Conservation (phyloP, 2,329 filamentous ascomycete species). For the Hymenoscyphus linearis region DNA sequence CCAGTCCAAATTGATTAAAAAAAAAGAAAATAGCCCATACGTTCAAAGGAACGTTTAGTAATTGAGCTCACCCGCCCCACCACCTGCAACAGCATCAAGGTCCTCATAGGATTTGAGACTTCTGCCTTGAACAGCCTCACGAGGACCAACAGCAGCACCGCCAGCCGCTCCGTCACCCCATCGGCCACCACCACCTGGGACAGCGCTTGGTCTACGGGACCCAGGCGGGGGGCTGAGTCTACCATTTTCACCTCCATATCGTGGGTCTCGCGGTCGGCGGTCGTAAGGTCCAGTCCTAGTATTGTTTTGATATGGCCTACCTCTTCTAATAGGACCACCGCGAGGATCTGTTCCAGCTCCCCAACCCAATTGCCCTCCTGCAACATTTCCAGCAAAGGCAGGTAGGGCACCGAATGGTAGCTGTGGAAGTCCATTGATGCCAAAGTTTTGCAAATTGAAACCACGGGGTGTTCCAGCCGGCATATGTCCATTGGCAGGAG, state of each 20-base stretch:
- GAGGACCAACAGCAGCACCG: slow-evolving; percentile 72
- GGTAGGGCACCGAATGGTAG: slow-evolving; percentile 55
- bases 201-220: slow-evolving; percentile 44
- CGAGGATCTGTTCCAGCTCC: slow-evolving; percentile 46
- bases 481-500: slow-evolving; percentile 68
- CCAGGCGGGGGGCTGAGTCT: slow-evolving; percentile 44
- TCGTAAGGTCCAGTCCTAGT: slow-evolving; percentile 67
- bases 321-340: slow-evolving; percentile 64
- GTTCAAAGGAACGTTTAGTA: slow-evolving; percentile 50
- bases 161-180: slow-evolving; percentile 72
- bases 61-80: slow-evolving; percentile 79
- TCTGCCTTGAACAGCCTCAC: slow-evolving; percentile 86
- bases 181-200: slow-evolving; percentile 47
- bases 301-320: slow-evolving; percentile 56
- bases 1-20: not conserved
- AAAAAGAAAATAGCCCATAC: not conserved
- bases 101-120: slow-evolving; percentile 98
- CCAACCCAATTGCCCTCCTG: slow-evolving; percentile 42
- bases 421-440: slow-evolving; percentile 50
- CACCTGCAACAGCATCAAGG: slow-evolving; percentile 75
- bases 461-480: slow-evolving; percentile 82
- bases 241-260: slow-evolving; percentile 42
- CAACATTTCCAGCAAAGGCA: slow-evolving; percentile 43
- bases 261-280: slow-evolving; percentile 53
- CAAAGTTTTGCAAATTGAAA: slow-evolving; percentile 77